A percentile compares a stretch with the other conserved stretches of the same genome.
Evolutionary conservation across 495 filamentous ascomycete genomes (phyloP).

Genomic region (Hypoxylon perforatum): DNA sequence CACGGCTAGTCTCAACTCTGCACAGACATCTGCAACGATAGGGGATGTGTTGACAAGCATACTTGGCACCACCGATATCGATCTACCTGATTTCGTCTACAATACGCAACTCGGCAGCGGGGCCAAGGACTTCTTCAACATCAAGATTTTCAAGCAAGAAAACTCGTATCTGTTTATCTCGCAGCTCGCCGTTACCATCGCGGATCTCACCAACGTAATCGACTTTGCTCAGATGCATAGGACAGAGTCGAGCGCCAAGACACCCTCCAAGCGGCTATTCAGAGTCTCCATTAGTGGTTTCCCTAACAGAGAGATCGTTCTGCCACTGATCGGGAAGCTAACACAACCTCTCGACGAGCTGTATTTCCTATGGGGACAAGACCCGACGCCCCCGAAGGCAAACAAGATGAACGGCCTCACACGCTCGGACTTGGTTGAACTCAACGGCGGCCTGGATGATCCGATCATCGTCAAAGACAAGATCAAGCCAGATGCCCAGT

Average conservation of each 20-base stretch:
- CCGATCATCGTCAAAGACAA: constrained; percentile 20
- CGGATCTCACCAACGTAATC: constrained; percentile 6
- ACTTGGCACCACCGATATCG: constrained; percentile 3
- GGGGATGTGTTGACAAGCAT: constrained; percentile 8
- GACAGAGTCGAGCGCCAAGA: constrained; percentile 7
- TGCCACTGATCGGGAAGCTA: constrained; percentile 51
- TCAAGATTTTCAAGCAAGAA: constrained; percentile 1
- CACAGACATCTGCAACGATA: constrained; percentile 5
- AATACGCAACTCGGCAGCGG: constrained; percentile 1
- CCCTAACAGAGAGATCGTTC: constrained; percentile 28
- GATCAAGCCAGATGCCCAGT: constrained; percentile 12
- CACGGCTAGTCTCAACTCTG: constrained; percentile 1
- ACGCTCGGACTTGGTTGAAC: constrained; percentile 24
- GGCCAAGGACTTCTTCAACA: background rate
- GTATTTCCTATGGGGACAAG: constrained; percentile 51
- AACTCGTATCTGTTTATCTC: constrained; percentile 20
- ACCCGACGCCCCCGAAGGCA: constrained; percentile 6
- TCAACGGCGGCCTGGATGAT: constrained; percentile 27
- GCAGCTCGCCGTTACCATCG: constrained; percentile 12
- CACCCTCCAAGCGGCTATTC: constrained; percentile 31
- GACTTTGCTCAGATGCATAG: constrained; percentile 30
- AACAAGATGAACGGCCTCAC: constrained; percentile 23
- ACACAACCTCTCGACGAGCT: constrained; percentile 58
- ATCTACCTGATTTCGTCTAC: constrained; percentile 5
- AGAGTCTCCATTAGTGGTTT: constrained; percentile 32